Conservation (phyloP, 768 basidiomycete species). For the Pisolithus tinctorius region DNA sequence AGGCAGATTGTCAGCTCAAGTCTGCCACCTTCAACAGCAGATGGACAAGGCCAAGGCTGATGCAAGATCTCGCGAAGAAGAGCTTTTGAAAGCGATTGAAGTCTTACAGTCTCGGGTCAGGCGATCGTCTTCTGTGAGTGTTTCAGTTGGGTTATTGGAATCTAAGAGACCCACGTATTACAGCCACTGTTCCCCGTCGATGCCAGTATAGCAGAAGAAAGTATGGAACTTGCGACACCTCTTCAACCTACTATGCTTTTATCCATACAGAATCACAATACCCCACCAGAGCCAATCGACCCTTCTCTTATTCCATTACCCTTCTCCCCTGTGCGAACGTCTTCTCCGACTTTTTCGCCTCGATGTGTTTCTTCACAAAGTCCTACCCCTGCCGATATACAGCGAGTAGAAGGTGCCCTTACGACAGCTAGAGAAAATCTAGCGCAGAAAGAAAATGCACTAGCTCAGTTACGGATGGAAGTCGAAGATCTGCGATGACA, state of each 20-base stretch:
- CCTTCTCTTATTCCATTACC: conserved; percentile 11
- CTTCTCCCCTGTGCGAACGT: conserved; percentile 14
- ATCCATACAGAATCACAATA: not conserved
- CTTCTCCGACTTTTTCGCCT: conserved; percentile 9
- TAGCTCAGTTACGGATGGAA: conserved; percentile 16
- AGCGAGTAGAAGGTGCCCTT: conserved; percentile 15
- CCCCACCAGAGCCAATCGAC: not conserved
- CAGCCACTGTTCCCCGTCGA: conserved; percentile 23
- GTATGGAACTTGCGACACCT: conserved; percentile 51
- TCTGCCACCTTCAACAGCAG: conserved; percentile 22
- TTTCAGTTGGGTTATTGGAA: not conserved
- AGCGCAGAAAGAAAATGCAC: conserved; percentile 15
- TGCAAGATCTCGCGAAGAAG: conserved; percentile 27
- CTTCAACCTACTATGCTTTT: conserved; percentile 30
- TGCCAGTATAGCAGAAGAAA: conserved; percentile 31
- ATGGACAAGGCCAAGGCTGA: conserved; percentile 18
- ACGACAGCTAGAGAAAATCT: conserved; percentile 16
- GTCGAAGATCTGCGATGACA: conserved; percentile 15
- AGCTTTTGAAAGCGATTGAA: conserved; percentile 27
- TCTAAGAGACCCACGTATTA: not conserved
- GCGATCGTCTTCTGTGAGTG: conserved; percentile 1
- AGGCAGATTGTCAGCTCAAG: conserved; percentile 27
- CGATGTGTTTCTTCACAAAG: conserved; percentile 1
- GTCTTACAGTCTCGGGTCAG: conserved; percentile 6
- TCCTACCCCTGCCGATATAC: conserved; percentile 12